Base-by-base conservation (phyloP, 2,329 filamentous ascomycete genomes). In the Ceratocystiopsis sp. region DNA sequence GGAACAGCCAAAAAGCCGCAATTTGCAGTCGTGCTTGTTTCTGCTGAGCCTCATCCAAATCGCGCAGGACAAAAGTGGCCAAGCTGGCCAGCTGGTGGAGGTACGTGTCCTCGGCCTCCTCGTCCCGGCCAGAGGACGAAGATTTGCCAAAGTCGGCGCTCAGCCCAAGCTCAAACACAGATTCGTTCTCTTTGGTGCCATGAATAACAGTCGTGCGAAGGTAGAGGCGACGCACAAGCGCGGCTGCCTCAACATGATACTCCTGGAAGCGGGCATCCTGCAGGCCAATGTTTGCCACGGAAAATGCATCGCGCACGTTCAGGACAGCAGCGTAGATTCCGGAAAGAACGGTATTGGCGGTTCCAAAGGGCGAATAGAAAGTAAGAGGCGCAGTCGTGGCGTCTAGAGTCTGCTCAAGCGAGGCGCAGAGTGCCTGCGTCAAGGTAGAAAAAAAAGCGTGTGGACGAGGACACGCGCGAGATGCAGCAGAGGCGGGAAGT, bases 191-290 rank as follows among this genome's bases (percentile, higher is more conserved):
- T 32, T 38, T 12, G n/a, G 25, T 1, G 39, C 3, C 3, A 1
- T 3, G 3, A 21, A 21, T 15, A 2, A 38, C n/a, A 3, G 62
- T 65, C 5, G 61, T 59, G 16, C 59, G 57, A 9, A 59, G 58
- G 48, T 69, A 70, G 3, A 71, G 55, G 55, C 11, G 64, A 47
- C 16, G 59, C 59, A 2, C 67, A 49, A 16, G 58, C 54, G 29
- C 25, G 9, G 10, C 25, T 29, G 25, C 25, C 25, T 63, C 53
- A 7, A 62, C 54, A n/a, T 67, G 49, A 39, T 64, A 67, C 4
- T 52, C 47, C 25, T 45, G 46, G 12, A 53, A 54, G 10, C 55
- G 50, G 16, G 33, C 25, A 29, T 29, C 25, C 5, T 14, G 18
- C 35, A 41, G 37, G 2, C 18, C 21, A 15, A n/a, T 29, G 25